Evolutionary conservation across 352 stramenopile species (phyloP), one percentile per base, ranked within the genome.

Genomic region (Phytophthora tentaculata): DNA sequence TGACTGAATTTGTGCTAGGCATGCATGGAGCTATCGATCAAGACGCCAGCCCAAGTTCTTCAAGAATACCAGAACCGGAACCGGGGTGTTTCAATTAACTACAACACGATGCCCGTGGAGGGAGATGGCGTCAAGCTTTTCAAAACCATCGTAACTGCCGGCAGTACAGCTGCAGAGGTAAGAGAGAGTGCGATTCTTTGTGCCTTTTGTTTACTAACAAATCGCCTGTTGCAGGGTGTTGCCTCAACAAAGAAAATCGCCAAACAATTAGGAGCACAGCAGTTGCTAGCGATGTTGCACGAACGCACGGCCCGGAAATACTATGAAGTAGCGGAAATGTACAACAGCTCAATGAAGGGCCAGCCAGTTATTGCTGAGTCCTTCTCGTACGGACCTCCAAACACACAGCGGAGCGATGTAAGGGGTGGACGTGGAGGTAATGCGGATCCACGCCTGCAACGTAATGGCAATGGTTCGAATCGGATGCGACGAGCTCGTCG

Each of bases 21-120:
- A 19, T 95, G 85, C 56, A 85, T 94, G 71, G 78, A 93, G 45
- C 70, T 95, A 37, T 85, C 79, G 6, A 80, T 92, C 59, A 93
- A 94, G 72, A 95, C 88, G 1, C 88, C 88, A 1, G 88, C 86
- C 12, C 88, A 95, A 76, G 84, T 95, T n/a, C 70, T 96, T 19
- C 84, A 93, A 45, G 88, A 96, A 62, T 96, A 92, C 58, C 84
- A 93, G 64, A 94, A 92, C 58, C 77, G 85, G 16, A 87, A 96
- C 50, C 82, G 83, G 8, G 88, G 88, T 12, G 80, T 92, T 8
- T 87, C 84, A 1, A 83, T 96, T 67, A 92, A 92, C 51, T 96
- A 94, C 65, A 94, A 92, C 55, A 92, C 82, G 13, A 63, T 91
- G 41, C 62, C 76, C 17, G 61, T 83, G 12, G 76, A 92, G 7